phyloP scores from a whole-genome alignment of 139 green algal species.

The Chlamydomonas schloesseri region DNA sequence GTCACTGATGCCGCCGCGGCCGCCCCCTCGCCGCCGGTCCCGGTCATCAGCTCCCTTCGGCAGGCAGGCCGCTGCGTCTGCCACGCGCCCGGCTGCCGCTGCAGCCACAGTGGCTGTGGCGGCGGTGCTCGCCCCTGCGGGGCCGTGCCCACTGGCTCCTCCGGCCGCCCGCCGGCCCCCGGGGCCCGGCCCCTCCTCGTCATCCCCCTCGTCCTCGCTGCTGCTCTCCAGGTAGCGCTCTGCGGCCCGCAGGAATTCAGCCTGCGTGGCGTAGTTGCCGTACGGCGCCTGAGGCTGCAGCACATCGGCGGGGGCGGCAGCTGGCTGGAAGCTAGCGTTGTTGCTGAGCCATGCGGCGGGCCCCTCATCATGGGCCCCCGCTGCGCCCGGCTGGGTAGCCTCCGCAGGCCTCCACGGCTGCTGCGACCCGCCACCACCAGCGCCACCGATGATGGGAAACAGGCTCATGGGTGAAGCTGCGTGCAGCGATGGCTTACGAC shows the following conservation, averaged over 20 bases:
- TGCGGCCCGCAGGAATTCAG: slow-evolving; percentile 19
- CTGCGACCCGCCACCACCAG: too few species aligned
- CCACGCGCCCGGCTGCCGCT: not conserved
- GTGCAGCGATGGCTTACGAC: too few species aligned
- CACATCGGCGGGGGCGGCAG: not conserved
- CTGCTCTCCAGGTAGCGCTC: slow-evolving; percentile 39
- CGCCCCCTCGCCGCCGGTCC: not conserved
- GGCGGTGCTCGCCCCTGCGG: too few species aligned
- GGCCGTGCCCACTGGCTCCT: too few species aligned
- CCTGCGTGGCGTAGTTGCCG: not conserved
- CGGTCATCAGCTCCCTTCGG: not conserved
- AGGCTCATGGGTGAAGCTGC: slow-evolving; percentile 6
- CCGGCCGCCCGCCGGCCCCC: not conserved
- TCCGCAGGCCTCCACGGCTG: not conserved
- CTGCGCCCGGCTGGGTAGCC: not conserved
- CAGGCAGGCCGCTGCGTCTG: too few species aligned
- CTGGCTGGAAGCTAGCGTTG: slow-evolving; percentile 25
- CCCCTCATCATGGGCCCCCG: not conserved
- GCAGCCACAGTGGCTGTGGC: too few species aligned
- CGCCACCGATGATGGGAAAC: slow-evolving; percentile 10
- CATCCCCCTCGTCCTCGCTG: slow-evolving; percentile 17
- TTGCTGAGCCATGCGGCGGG: slow-evolving; percentile 23
- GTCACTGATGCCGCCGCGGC: too few species aligned
- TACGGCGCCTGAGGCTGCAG: not conserved
- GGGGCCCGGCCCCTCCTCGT: not conserved